These are phyloP conservation scores for Pseudogymnoascus sp. DNA, from an alignment of 2,329 filamentous ascomycete genomes.

Conservation along the genomic window DNA sequence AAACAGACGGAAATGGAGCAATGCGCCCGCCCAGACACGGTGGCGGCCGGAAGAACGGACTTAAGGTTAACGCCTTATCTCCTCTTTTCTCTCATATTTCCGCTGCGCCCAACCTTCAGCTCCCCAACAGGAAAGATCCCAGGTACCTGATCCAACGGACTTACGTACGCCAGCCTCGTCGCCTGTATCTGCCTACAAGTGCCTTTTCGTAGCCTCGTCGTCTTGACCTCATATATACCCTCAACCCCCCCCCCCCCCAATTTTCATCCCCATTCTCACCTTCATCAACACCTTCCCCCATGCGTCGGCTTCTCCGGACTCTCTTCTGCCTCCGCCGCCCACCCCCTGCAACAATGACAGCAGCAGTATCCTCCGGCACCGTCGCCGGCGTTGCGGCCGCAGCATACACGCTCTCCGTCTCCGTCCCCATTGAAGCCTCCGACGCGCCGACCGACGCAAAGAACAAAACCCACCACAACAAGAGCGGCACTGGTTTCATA, in stretches of 20 bases:
- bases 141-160: neutral
- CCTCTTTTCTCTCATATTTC: slow-evolving; percentile 3
- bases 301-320: neutral
- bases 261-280: neutral
- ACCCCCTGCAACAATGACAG: neutral
- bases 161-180: neutral
- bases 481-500: slow-evolving; percentile 43
- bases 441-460: slow-evolving; percentile 25
- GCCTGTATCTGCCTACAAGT: neutral
- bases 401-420: neutral
- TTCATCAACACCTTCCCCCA: neutral
- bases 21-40: neutral
- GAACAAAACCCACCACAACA: slow-evolving; percentile 41
- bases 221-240: neutral
- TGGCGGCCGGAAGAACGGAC: neutral
- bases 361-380: neutral
- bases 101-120: neutral
- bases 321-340: neutral
- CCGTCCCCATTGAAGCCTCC: neutral
- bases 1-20: neutral
- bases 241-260: neutral
- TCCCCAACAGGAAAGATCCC: neutral
- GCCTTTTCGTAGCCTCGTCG: neutral
- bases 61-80: neutral
- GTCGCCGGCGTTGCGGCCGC: neutral